These are phyloP conservation scores for Kappamyces sp. DNA, from an alignment of 192 early-diverging fungal species.

Conservation along the genomic window DNA sequence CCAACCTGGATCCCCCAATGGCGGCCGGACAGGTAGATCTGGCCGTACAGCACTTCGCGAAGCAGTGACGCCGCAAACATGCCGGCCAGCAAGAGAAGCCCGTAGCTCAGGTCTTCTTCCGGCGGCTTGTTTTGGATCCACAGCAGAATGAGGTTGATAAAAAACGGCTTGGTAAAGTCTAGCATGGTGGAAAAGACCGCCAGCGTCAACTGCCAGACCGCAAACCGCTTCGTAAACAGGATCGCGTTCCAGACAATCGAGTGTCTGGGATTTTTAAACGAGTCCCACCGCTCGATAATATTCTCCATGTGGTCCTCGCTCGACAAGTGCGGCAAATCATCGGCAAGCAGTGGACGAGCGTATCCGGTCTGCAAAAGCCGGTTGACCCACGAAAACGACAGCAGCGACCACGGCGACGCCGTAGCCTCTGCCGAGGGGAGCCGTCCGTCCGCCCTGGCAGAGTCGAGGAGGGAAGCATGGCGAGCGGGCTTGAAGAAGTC, in stretches of 20 bases:
- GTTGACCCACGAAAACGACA: conserved; percentile 44
- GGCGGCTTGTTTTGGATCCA: conserved; percentile 24
- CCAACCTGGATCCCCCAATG: conserved; percentile 14
- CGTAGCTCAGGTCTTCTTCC: conserved; percentile 2
- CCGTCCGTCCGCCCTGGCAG: background rate
- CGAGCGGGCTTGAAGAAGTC: conserved; percentile 4
- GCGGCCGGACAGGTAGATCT: conserved; percentile 18
- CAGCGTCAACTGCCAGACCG: conserved; percentile 21
- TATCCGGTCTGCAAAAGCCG: conserved; percentile 32
- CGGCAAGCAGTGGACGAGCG: conserved; percentile 16
- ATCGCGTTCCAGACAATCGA: conserved; percentile 4
- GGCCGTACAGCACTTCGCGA: conserved; percentile 14
- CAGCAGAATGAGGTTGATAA: conserved; percentile 36
- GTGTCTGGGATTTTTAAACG: background rate
- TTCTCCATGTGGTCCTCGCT: conserved; percentile 22
- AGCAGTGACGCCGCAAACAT: conserved; percentile 18
- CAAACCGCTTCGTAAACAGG: background rate
- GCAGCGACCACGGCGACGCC: conserved; percentile 25
- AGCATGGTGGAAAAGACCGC: conserved; percentile 17
- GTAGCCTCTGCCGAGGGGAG: background rate
- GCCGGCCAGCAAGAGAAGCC: conserved; percentile 19
- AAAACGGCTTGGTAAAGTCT: conserved; percentile 34
- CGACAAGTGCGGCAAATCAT: conserved; percentile 35
- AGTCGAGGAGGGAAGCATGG: background rate
- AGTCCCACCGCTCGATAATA: conserved; percentile 14